A percentile compares a stretch with the other conserved stretches of the same genome.
These are phyloP conservation scores for Daldinia childiae DNA, from an alignment of 495 filamentous ascomycete genomes.

Conservation along the genomic window DNA sequence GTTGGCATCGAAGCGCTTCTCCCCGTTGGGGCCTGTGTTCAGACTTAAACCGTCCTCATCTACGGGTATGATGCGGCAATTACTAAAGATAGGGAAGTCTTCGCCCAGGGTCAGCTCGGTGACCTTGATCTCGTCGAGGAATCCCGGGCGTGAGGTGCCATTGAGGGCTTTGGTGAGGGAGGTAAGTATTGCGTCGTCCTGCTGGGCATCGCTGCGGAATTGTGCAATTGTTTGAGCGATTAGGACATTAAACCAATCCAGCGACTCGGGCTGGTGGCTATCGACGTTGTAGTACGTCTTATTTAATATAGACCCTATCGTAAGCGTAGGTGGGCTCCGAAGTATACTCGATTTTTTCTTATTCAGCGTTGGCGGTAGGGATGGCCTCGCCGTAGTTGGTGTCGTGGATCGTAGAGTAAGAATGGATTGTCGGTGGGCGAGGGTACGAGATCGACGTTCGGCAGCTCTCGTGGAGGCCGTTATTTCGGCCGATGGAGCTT, in stretches of 20 bases:
- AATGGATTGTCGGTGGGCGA: slow-evolving; percentile 74
- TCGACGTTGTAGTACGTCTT: slow-evolving; percentile 99
- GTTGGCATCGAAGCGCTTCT: slow-evolving; percentile 56
- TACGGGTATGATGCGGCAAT: slow-evolving; percentile 89
- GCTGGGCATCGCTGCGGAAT: slow-evolving; percentile 86
- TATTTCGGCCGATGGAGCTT: slow-evolving; percentile 83
- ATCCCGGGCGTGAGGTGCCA: slow-evolving; percentile 83
- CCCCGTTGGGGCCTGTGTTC: slow-evolving; percentile 48
- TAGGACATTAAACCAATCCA: slow-evolving; percentile 99
- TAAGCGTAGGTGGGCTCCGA: slow-evolving; percentile 68
- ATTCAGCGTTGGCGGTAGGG: slow-evolving; percentile 61
- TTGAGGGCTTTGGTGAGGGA: slow-evolving; percentile 91
- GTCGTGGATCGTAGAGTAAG: slow-evolving; percentile 60
- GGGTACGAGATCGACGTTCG: slow-evolving; percentile 69
- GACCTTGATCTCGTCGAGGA: slow-evolving; percentile 89
- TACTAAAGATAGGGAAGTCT: slow-evolving; percentile 98
- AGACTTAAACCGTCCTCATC: slow-evolving; percentile 72
- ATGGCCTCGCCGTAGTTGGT: slow-evolving; percentile 48
- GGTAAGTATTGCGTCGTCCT: slow-evolving; percentile 92
- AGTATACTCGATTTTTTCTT: slow-evolving; percentile 81
- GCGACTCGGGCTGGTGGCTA: slow-evolving; percentile 95
- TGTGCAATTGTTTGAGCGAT: slow-evolving; percentile 97
- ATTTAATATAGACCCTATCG: slow-evolving; percentile 87
- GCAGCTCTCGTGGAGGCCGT: slow-evolving; percentile 72
- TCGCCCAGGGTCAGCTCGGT: slow-evolving; percentile 94